Conservation (phyloP, 2,329 filamentous ascomycete genomes). For the Leptographium procerum region DNA sequence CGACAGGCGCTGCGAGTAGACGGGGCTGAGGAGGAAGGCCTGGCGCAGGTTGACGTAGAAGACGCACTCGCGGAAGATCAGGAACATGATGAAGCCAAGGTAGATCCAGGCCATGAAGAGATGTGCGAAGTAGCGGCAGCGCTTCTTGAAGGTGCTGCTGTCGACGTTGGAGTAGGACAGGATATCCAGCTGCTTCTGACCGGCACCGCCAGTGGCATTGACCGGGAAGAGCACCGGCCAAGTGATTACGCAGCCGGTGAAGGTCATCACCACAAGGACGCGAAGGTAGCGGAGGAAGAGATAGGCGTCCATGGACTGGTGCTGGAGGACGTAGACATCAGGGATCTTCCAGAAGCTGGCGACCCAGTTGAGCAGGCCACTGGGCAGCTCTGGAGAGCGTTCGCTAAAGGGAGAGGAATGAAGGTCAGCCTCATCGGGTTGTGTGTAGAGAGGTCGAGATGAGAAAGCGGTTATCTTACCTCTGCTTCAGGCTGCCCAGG, state of each 20-base stretch:
- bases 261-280: slow-evolving; percentile 61
- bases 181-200: slow-evolving; percentile 56
- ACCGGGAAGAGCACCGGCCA: slow-evolving; percentile 82
- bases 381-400: slow-evolving; percentile 47
- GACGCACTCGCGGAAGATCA: slow-evolving; percentile 79
- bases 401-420: slow-evolving; percentile 30
- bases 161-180: slow-evolving; percentile 70
- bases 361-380: slow-evolving; percentile 57
- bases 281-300: slow-evolving; percentile 83
- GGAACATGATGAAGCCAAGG: slow-evolving; percentile 79
- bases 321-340: slow-evolving; percentile 74
- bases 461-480: slow-evolving; percentile 19
- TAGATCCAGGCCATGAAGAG: slow-evolving; percentile 72
- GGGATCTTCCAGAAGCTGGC: slow-evolving; percentile 52
- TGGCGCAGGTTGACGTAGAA: slow-evolving; percentile 93
- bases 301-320: slow-evolving; percentile 86
- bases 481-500: slow-evolving; percentile 32
- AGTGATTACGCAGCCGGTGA: slow-evolving; percentile 73
- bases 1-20: slow-evolving; percentile 76
- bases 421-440: too few species aligned
- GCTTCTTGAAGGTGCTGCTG: slow-evolving; percentile 32
- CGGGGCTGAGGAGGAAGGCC: slow-evolving; percentile 75
- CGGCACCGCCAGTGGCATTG: slow-evolving; percentile 69
- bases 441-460: not conserved
- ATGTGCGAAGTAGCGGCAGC: slow-evolving; percentile 69